phyloP scores from a whole-genome alignment of 2,329 filamentous ascomycete genomes.

The Fusarium citri region DNA sequence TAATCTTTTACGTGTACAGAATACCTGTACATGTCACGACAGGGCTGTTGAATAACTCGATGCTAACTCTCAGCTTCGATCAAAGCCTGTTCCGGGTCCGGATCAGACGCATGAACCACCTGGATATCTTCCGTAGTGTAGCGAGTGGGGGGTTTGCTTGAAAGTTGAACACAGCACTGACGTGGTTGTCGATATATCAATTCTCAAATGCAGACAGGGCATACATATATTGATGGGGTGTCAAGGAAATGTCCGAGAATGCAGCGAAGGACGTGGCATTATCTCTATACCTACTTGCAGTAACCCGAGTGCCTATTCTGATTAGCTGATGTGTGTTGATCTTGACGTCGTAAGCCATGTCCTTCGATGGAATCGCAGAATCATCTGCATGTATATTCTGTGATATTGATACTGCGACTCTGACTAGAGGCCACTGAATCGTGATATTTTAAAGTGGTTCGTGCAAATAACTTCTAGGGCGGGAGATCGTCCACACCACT shows the following conservation, averaged over 20 bases:
- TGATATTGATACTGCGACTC: neutral
- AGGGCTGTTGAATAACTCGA: neutral
- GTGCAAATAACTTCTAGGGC: neutral
- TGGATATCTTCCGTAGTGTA: conserved; percentile 2
- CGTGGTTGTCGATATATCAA: conserved; percentile 1
- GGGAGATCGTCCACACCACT: conserved; percentile 35
- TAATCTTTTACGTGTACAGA: neutral
- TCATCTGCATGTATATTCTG: neutral
- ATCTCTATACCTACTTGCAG: neutral
- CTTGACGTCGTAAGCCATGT: neutral
- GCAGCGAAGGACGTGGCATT: neutral
- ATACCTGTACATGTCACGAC: neutral
- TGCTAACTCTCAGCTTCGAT: neutral
- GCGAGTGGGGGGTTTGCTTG: neutral
- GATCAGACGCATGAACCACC: conserved; percentile 11
- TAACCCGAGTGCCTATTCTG: neutral
- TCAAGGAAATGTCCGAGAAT: conserved; percentile 10
- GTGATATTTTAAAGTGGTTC: conserved; percentile 6
- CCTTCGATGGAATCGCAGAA: neutral
- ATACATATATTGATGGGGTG: neutral
- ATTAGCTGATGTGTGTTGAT: neutral
- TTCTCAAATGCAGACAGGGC: conserved; percentile 1
- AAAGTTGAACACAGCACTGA: neutral
- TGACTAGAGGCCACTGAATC: neutral
- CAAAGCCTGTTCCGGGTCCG: conserved; percentile 13